Evolutionary conservation across 2,329 filamentous ascomycete genomes (phyloP).

Genomic region (Fusarium sp.): DNA sequence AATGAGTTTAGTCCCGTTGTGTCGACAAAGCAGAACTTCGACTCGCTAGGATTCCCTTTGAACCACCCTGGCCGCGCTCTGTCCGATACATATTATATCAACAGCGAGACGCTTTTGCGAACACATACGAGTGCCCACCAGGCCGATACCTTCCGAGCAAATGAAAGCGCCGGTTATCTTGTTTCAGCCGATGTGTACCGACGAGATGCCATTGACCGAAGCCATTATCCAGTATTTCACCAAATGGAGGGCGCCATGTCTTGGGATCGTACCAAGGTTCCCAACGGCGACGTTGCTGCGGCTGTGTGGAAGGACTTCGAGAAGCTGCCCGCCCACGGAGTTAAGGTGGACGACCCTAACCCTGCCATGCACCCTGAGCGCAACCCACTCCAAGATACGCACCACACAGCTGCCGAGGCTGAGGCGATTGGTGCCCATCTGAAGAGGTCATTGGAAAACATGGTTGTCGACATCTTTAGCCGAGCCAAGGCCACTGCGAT

Average conservation of each 20-base stretch:
- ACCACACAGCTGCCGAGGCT: constrained; percentile 80
- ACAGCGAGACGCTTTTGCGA: constrained; percentile 82
- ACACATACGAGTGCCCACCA: constrained; percentile 98
- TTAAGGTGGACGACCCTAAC: constrained; percentile 86
- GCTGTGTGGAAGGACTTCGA: constrained; percentile 78
- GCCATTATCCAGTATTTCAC: constrained; percentile 96
- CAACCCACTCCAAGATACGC: constrained; percentile 81
- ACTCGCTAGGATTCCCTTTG: constrained; percentile 89
- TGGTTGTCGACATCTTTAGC: constrained; percentile 90
- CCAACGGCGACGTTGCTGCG: constrained; percentile 67
- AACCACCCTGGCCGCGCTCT: constrained; percentile 89
- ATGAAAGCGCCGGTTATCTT: constrained; percentile 82
- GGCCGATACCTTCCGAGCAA: constrained; percentile 79
- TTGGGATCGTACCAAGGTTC: constrained; percentile 78
- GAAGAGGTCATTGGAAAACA: constrained; percentile 87
- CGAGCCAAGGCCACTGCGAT: constrained; percentile 76
- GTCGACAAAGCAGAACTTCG: constrained; percentile 88
- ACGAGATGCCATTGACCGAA: constrained; percentile 92
- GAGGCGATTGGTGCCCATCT: constrained; percentile 86
- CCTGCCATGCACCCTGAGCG: constrained; percentile 79
- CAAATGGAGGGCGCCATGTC: constrained; percentile 97
- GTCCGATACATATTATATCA: constrained; percentile 97
- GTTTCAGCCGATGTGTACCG: constrained; percentile 96
- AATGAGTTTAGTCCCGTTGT: constrained; percentile 86
- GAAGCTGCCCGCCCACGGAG: constrained; percentile 75